Evolutionary conservation across 2,329 filamentous ascomycete species (phyloP), one percentile per base, ranked within the genome.

Genomic region (Colletotrichum orchidophilum): DNA sequence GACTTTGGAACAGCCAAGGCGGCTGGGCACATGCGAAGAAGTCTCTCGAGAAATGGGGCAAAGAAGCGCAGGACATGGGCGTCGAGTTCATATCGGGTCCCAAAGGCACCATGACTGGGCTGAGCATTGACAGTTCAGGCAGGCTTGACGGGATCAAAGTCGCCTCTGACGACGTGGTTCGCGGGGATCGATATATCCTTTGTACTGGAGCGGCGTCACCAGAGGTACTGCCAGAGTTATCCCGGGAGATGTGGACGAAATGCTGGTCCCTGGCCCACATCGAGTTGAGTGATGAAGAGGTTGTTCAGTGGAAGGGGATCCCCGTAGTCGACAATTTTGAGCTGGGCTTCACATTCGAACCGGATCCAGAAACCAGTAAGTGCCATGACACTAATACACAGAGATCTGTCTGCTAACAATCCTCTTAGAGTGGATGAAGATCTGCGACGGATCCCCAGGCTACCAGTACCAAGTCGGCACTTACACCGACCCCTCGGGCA

Each of bases 271-370:
- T 71, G 64, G 68, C 13, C 1, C 68, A 71, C 9, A 33, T 71
- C 11, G 64, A 71, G 27, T 33, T 71, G 8, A 63, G 35, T 1
- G 64, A 59, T 5, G 64, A 63, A 3, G 68, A 71, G 52, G 46
- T 68, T 9, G 33, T 42, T 3, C 58, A 63, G 58, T 71, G 68
- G 68, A 55, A 54, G 24, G 68, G 64, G 7, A 53, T 71, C 26
- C 68, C 68, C 5, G 64, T 71, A 1, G 27, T 71, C 11, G 70
- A 74, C 46, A 68, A 73, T 24, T 72, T 73, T 54, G 73, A 74
- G 42, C 24, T 74, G 53, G 73, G 72, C 1, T 74, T 74, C 67
- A 72, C 70, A 18, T 74, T 74, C 39, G 73, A 74, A 24, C 73
- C 73, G 2, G 73, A 74, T 15, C 46, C 54, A 8, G 66, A 72